Percentiles rank a stretch among this genome's conserved stretches.
These are phyloP conservation scores for Yamadazyma atmosphaerica DNA, from an alignment of 1,139 yeast genomes.

Conservation along the genomic window DNA sequence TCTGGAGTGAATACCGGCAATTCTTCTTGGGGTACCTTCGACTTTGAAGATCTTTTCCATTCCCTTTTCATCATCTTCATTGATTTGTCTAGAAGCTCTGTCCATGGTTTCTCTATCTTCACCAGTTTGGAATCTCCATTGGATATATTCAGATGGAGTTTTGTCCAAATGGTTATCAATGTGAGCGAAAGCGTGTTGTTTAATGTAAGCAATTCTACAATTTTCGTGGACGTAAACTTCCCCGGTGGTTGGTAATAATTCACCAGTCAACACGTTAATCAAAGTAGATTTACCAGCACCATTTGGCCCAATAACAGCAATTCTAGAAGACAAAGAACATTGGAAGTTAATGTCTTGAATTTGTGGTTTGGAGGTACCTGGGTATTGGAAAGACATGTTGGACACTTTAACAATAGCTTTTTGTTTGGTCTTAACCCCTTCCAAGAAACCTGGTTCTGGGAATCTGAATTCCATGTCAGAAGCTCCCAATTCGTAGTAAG, in stretches of 20 bases:
- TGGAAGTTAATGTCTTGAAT: conserved; percentile 89
- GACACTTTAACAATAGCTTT: conserved; percentile 98
- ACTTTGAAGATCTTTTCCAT: conserved; percentile 99
- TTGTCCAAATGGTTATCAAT: conserved; percentile 97
- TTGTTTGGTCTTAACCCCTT: conserved; percentile 99
- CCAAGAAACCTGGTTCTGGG: conserved; percentile 99
- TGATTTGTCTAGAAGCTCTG: conserved; percentile 98
- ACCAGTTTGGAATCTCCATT: conserved; percentile 99
- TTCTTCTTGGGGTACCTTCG: conserved; percentile 98
- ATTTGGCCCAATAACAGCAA: conserved; percentile 99
- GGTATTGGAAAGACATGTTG: conserved; percentile 97
- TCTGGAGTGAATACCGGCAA: conserved; percentile 93
- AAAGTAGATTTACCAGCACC: conserved; percentile 99
- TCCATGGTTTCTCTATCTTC: conserved; percentile 99
- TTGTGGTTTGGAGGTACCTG: conserved; percentile 97
- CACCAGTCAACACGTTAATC: conserved; percentile 98
- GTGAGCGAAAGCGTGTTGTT: conserved; percentile 99
- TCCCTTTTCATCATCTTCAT: conserved; percentile 94
- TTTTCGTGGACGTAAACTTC: conserved; percentile 99
- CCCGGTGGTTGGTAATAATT: conserved; percentile 95
- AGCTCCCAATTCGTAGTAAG: conserved; percentile 98
- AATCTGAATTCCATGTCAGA: conserved; percentile 92
- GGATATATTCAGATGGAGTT: conserved; percentile 99
- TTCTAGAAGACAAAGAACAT: conserved; percentile 98
- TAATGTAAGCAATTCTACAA: conserved; percentile 99